phyloP scores from a whole-genome alignment of 1,284 basidiomycete genomes.

The Xanthoconium separans region DNA sequence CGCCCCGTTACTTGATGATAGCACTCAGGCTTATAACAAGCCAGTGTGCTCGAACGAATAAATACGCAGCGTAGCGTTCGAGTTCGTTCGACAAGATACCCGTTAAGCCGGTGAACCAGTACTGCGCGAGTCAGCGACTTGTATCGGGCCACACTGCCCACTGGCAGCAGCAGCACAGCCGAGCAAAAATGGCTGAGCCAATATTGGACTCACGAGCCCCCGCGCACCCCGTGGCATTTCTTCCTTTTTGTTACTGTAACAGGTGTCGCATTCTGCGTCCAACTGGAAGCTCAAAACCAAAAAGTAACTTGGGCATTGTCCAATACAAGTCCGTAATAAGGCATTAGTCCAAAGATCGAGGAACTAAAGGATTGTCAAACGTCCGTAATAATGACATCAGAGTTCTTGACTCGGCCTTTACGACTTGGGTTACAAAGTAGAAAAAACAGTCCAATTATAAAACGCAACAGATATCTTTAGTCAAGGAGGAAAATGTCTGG shows the following conservation, averaged over 20 bases:
- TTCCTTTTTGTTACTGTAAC: background rate
- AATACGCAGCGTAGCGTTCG: constrained; percentile 5
- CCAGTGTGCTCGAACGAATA: constrained; percentile 10
- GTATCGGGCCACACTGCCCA: background rate
- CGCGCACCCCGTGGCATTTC: constrained; percentile 15
- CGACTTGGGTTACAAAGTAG: too few species aligned
- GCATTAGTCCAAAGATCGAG: too few species aligned
- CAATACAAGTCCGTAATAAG: too few species aligned
- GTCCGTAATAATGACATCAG: too few species aligned
- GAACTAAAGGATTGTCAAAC: too few species aligned
- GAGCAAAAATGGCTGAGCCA: constrained; percentile 4
- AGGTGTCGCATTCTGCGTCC: too few species aligned
- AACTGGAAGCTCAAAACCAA: too few species aligned
- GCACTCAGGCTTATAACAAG: too few species aligned
- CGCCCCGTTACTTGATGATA: too few species aligned
- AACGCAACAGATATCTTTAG: background rate
- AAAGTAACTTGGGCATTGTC: too few species aligned
- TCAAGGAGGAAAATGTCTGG: background rate
- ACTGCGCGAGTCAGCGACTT: background rate
- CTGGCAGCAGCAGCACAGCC: constrained; percentile 18
- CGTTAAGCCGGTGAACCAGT: constrained; percentile 17
- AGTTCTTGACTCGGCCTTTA: background rate
- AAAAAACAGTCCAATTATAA: background rate
- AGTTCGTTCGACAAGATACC: constrained; percentile 14
- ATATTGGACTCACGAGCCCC: constrained; percentile 9